Conservation (phyloP, 768 basidiomycete species). For the Leccinum arenicola region DNA sequence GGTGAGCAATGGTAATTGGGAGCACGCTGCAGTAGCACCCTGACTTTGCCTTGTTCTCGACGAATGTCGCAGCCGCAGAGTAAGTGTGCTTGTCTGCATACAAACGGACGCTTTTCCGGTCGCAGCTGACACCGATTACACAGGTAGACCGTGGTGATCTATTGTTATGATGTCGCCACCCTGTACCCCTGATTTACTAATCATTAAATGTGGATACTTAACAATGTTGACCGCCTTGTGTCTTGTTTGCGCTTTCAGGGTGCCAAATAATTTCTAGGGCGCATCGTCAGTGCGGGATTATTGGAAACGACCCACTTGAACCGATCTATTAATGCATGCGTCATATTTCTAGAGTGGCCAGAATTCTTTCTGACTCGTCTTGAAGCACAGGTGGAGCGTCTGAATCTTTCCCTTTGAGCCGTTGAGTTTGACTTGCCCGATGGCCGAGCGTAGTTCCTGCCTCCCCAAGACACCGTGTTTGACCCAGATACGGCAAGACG, state of each 20-base stretch:
- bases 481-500: slow-evolving; percentile 2
- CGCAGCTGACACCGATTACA: slow-evolving; percentile 7
- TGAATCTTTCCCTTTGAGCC: neutral
- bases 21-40: slow-evolving; percentile 1
- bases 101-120: neutral
- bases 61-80: neutral
- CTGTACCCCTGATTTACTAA: slow-evolving; percentile 16
- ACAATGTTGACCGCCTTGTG: slow-evolving; percentile 4
- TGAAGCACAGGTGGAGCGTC: neutral
- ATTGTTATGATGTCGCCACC: slow-evolving; percentile 9
- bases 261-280: neutral
- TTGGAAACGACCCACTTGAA: slow-evolving; percentile 2
- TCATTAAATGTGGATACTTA: slow-evolving; percentile 2
- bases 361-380: neutral
- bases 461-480: neutral
- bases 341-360: slow-evolving; percentile 1
- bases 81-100: slow-evolving; percentile 3
- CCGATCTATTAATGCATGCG: slow-evolving; percentile 1
- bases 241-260: slow-evolving; percentile 6
- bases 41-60: neutral
- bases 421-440: slow-evolving; percentile 3
- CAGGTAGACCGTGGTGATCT: slow-evolving; percentile 9
- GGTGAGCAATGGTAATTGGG: neutral
- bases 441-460: neutral
- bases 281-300: slow-evolving; percentile 1